Evolutionary conservation across 2,329 filamentous ascomycete species (phyloP).

Genomic region (Septoria petroselini): DNA sequence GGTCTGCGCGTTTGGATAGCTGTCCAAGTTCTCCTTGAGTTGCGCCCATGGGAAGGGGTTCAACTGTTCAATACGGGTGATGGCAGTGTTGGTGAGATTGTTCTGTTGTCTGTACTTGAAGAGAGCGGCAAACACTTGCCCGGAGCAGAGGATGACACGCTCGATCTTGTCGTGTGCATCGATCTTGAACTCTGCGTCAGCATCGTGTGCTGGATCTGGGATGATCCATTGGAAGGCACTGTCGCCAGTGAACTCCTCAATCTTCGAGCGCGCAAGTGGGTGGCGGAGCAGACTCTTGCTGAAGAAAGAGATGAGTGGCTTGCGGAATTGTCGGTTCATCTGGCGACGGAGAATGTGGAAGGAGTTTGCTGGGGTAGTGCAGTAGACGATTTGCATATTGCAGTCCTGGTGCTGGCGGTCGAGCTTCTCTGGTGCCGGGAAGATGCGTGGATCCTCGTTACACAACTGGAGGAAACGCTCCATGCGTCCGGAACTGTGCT

Average conservation of each 20-base stretch:
- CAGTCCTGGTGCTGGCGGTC: conserved; percentile 98
- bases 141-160: conserved; percentile 89
- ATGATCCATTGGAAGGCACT: conserved; percentile 98
- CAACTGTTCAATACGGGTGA: conserved; percentile 94
- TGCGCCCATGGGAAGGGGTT: conserved; percentile 99
- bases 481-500: conserved; percentile 95
- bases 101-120: conserved; percentile 87
- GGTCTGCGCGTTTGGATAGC: conserved; percentile 94
- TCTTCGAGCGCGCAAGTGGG: conserved; percentile 80
- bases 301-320: conserved; percentile 97
- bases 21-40: conserved; percentile 92
- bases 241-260: conserved; percentile 87
- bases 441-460: conserved; percentile 94
- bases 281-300: conserved; percentile 95
- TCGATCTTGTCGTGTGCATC: conserved; percentile 82
- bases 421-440: conserved; percentile 82
- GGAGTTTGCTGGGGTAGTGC: conserved; percentile 92
- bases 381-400: conserved; percentile 98
- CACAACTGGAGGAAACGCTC: conserved; percentile 96
- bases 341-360: conserved; percentile 96
- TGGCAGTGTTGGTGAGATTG: conserved; percentile 82
- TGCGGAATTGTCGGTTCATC: conserved; percentile 99
- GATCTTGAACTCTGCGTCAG: conserved; percentile 58
- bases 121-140: conserved; percentile 88
- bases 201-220: conserved; percentile 78